Evolutionary conservation across 257 asterid genomes (phyloP).

Genomic region (Lithospermum erythrorhizon): DNA sequence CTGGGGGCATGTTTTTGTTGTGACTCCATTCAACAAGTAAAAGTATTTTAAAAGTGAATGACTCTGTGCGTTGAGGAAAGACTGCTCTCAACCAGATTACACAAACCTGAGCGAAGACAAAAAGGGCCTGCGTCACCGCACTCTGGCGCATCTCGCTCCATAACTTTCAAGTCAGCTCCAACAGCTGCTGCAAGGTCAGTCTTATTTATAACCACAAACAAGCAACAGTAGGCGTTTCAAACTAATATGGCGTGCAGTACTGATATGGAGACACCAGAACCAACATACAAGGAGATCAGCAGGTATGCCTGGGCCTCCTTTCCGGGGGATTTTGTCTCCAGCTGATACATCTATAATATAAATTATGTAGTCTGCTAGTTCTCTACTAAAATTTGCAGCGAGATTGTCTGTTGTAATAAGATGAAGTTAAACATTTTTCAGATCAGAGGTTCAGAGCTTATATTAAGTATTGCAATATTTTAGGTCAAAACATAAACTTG

Average conservation of each 20-base stretch:
- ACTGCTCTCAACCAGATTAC: not conserved
- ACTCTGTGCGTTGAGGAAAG: not conserved
- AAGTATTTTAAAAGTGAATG: not conserved
- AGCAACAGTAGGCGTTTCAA: not conserved
- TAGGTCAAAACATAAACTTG: too few species aligned
- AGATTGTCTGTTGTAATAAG: slow-evolving; percentile 49
- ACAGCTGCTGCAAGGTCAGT: slow-evolving; percentile 83
- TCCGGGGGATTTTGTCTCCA: slow-evolving; percentile 93
- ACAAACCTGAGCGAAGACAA: slow-evolving; percentile 86
- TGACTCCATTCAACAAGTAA: not conserved
- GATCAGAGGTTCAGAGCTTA: not conserved
- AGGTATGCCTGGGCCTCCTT: slow-evolving; percentile 99
- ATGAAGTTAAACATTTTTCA: not conserved
- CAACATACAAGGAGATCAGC: slow-evolving; percentile 85
- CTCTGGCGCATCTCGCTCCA: slow-evolving; percentile 95
- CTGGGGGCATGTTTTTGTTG: too few species aligned
- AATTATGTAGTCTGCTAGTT: slow-evolving; percentile 82
- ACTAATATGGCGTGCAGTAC: not conserved
- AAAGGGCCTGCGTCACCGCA: slow-evolving; percentile 98
- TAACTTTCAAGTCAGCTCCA: slow-evolving; percentile 84
- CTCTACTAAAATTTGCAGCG: slow-evolving; percentile 97
- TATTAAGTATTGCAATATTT: not conserved
- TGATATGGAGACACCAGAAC: not conserved
- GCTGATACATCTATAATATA: slow-evolving; percentile 90
- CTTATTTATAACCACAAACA: slow-evolving; percentile 68